Evolutionary conservation across 345 rosid genomes (phyloP).

Genomic region (Arabidopsis arenosa): DNA sequence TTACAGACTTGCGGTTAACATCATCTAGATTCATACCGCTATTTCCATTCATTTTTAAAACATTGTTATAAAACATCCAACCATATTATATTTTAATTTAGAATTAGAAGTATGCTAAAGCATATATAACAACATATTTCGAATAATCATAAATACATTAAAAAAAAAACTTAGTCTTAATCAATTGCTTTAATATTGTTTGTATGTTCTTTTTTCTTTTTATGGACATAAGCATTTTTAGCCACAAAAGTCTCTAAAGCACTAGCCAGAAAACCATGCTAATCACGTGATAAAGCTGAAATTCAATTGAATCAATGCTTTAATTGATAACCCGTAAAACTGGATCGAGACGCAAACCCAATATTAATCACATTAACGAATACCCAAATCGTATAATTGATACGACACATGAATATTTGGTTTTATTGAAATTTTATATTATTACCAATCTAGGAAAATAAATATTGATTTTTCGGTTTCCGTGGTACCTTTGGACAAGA

Average conservation of each 20-base stretch:
- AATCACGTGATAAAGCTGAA: conserved; percentile 27
- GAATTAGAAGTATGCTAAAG: neutral
- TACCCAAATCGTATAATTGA: conserved; percentile 27
- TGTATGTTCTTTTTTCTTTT: neutral
- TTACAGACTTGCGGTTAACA: no score
- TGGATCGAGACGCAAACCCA: conserved; percentile 41
- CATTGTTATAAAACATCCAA: neutral
- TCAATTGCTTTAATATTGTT: neutral
- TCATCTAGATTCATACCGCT: no score
- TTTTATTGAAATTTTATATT: conserved; percentile 12
- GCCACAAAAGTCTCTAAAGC: conserved; percentile 23
- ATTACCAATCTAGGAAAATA: conserved; percentile 27
- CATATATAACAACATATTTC: neutral
- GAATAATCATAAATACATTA: neutral
- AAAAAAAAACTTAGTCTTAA: neutral
- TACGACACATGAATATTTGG: conserved; percentile 22
- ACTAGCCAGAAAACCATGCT: conserved; percentile 14
- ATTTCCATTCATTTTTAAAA: no score
- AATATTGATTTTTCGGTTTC: conserved; percentile 25
- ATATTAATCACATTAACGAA: conserved; percentile 27
- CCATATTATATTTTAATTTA: neutral
- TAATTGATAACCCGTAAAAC: conserved; percentile 18
- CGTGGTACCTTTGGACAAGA: conserved; percentile 44
- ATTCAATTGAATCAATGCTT: conserved; percentile 1
- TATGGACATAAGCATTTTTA: conserved; percentile 26